Evolutionary conservation across 805 yeast species (phyloP), one percentile per base, ranked within the genome.

Genomic region (Komagataella ulmi): DNA sequence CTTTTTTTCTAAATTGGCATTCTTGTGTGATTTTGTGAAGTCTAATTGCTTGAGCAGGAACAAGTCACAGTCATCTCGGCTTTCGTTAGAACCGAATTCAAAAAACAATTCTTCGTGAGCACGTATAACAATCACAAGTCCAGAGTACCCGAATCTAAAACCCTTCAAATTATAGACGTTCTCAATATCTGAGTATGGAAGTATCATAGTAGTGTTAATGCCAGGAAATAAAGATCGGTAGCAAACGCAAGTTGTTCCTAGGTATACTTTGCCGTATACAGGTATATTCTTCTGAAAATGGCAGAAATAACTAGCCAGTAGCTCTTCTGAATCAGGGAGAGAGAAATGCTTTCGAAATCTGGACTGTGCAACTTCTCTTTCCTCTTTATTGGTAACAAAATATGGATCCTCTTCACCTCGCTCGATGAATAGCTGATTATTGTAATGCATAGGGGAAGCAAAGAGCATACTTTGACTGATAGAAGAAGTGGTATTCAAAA

Each of bases 211-310:
- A 1, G 95, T 85, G 44, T 77, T 75, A 0, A 85, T 73, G 0
- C 95, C 93, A 0, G 95, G 95, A 3, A 88, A 60, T 44, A 88
- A 69, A 44, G 95, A 83, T 54, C 93, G 71, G 66, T 85, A 91
- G 56, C 96, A 90, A n/a, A 91, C 61, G 52, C 76, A 78, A 30
- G 72, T 73, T 17, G 75, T 69, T 0, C 95, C 87, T 10, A 91
- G 58, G 62, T 88, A 88, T 2, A 90, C 60, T 58, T 87, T 86
- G 1, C 98, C 98, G 65, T 87, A 89, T 1, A 81, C 69, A 1
- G 96, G 96, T 17, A 88, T 67, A 10, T 85, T 77, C 56, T 85
- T 76, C 56, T 79, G 82, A 17, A 88, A 60, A 65, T 86, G 81
- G 1, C 83, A 73, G 59, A 77, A 83, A 60, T 88, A 91, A 1